phyloP scores from a whole-genome alignment of 2,329 filamentous ascomycete species.

The Monosporascus cannonballus region DNA sequence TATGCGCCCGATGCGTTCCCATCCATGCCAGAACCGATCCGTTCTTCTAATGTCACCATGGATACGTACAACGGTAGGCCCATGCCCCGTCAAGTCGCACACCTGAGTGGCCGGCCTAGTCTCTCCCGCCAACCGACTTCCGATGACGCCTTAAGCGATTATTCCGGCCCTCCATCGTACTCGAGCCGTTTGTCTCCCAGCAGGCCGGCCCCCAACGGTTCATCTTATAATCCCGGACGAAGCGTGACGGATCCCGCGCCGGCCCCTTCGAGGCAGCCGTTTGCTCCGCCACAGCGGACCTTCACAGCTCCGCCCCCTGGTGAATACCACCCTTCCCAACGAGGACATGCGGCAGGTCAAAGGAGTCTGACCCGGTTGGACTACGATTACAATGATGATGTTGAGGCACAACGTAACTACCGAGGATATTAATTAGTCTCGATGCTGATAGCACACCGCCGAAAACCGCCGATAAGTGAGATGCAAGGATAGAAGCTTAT shows the following conservation, averaged over 20 bases:
- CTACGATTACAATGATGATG: conserved; percentile 24
- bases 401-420: conserved; percentile 15
- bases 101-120: conserved; percentile 17
- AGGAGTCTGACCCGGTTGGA: conserved; percentile 15
- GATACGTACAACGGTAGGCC: conserved; percentile 22
- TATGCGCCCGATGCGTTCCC: conserved; percentile 21
- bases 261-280: conserved; percentile 24
- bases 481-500: too few relatives aligned
- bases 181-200: conserved; percentile 13
- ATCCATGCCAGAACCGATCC: conserved; percentile 26
- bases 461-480: too few relatives aligned
- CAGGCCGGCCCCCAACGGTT: conserved; percentile 17
- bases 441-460: too few relatives aligned
- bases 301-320: conserved; percentile 36
- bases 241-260: conserved; percentile 35
- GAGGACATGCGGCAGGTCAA: conserved; percentile 21
- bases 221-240: conserved; percentile 25
- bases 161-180: conserved; percentile 26
- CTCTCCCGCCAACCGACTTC: conserved; percentile 8
- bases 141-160: conserved; percentile 23
- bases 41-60: conserved; percentile 26
- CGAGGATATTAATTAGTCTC: conserved; percentile 15
- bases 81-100: conserved; percentile 15
- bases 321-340: conserved; percentile 22
- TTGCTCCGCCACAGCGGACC: conserved; percentile 34